Evolutionary conservation across 139 green algal species (phyloP), one percentile per base, ranked within the genome.

Genomic region (Auxenochlorella pyrenoidosa): DNA sequence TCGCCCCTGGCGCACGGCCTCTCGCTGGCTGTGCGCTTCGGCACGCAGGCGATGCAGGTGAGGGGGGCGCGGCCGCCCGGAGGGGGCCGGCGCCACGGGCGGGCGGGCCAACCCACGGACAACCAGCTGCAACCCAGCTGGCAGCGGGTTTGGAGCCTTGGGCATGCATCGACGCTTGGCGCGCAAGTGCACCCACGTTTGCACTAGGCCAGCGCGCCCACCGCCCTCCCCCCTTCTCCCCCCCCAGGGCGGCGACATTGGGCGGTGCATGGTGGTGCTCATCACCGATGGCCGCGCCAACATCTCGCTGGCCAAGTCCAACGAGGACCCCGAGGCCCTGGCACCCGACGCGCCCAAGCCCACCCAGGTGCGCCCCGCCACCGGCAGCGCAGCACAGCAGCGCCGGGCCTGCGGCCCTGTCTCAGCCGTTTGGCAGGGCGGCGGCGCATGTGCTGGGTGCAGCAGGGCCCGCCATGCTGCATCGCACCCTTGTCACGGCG

Each of bases 271-370:
- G 96, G 93, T 99, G 43, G 97, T 99, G 59, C 94, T 98, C 60
- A 96, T 99, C 89, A 99, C 98, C 18, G 98, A 99, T 84, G 98
- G 98, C 13, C 94, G 98, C 51, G 98, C 98, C 82, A 99, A 99
- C 87, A 93, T 99, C 28, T 92, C 86, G 24, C 92, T 99, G 70
- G 95, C 93, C 34, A 97, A 96, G 87, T 97, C 92, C 19, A 98
- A 98, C 81, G 95, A 97, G 26, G 98, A 99, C 82, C 96, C 96
- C 10, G 98, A 97, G 28, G 95, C 96, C 0, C 78, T 98, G 58
- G 92, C 81, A 54, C 93, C 94, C 28, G 98, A 98, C 65, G 97
- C 97, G 3, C 93, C 92, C 78, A 97, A 96, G 88, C 95, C 95
- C 51, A 84, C 84, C 24, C 77, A 91, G 87, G 90, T 89, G 76